Evolutionary conservation across 2,329 filamentous ascomycete genomes (phyloP).

Genomic region (Diplocarpon rosae): DNA sequence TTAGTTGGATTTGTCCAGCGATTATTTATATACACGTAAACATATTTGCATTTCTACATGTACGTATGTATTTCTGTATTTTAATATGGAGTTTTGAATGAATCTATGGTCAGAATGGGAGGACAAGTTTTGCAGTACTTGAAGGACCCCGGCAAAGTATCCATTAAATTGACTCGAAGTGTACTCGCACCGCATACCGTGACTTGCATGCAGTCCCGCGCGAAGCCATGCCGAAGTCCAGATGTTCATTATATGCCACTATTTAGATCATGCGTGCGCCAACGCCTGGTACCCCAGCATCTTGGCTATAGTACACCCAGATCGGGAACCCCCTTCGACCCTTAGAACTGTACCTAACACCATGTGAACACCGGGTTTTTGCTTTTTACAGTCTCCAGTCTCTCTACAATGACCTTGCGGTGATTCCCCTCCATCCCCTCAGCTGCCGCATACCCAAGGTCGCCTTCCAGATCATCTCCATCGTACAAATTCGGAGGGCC

Average conservation of each 20-base stretch:
- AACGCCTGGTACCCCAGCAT: not conserved
- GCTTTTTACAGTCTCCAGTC: constrained; percentile 89
- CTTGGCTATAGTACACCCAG: constrained; percentile 1
- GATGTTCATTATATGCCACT: not conserved
- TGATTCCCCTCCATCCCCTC: constrained; percentile 87
- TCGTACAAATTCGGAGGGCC: constrained; percentile 37
- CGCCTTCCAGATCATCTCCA: constrained; percentile 75
- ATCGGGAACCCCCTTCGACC: not conserved
- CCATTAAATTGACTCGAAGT: too few relatives aligned
- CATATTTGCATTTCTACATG: too few relatives aligned
- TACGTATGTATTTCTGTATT: too few relatives aligned
- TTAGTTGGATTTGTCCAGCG: too few relatives aligned
- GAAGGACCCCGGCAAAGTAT: too few relatives aligned
- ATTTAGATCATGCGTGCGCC: not conserved
- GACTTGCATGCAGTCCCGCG: too few relatives aligned
- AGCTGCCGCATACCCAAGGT: constrained; percentile 87
- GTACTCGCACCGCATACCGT: too few relatives aligned
- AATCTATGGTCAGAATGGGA: too few relatives aligned
- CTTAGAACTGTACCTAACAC: constrained; percentile 47
- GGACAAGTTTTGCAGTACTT: too few relatives aligned
- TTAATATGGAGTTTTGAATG: too few relatives aligned
- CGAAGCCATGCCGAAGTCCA: not conserved
- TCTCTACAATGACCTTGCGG: constrained; percentile 92
- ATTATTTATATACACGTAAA: too few relatives aligned
- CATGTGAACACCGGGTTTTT: constrained; percentile 95